These are phyloP conservation scores for Candida chauliodis DNA, from an alignment of 805 yeast genomes.

Conservation along the genomic window DNA sequence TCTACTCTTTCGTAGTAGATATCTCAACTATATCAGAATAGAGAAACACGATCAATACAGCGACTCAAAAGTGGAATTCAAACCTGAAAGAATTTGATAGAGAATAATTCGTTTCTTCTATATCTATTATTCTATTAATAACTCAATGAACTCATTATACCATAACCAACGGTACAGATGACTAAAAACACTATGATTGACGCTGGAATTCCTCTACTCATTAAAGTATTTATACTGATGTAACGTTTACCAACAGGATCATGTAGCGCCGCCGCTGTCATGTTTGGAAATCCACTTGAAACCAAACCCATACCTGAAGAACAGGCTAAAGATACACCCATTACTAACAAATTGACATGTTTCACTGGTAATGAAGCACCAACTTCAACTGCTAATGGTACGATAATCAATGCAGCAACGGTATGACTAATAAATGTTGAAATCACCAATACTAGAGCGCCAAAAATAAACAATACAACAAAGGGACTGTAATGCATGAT, in stretches of 20 bases:
- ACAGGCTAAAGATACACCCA: constrained; percentile 40
- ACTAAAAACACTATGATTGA: constrained; percentile 33
- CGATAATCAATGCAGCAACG: constrained; percentile 41
- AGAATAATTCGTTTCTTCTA: too few species aligned
- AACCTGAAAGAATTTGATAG: constrained; percentile 2
- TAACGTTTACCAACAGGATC: constrained; percentile 41
- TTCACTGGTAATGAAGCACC: constrained; percentile 35
- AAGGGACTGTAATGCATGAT: constrained; percentile 42
- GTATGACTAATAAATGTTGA: constrained; percentile 45
- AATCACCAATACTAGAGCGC: constrained; percentile 35
- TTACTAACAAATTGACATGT: constrained; percentile 36
- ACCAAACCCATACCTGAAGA: constrained; percentile 47
- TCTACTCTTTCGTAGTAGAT: too few species aligned
- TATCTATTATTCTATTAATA: constrained; percentile 13
- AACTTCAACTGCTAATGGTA: constrained; percentile 40
- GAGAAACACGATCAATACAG: too few species aligned
- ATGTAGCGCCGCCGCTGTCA: constrained; percentile 41
- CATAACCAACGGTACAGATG: constrained; percentile 38
- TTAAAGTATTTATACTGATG: constrained; percentile 38
- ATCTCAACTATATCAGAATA: too few species aligned
- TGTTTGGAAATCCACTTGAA: constrained; percentile 43
- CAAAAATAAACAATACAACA: constrained; percentile 44
- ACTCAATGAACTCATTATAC: constrained; percentile 32
- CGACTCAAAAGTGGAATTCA: too few species aligned
- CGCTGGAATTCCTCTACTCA: constrained; percentile 42